Base-by-base conservation (phyloP, 371 early-diverging fungal genomes). In the Actinomortierella ambigua region DNA sequence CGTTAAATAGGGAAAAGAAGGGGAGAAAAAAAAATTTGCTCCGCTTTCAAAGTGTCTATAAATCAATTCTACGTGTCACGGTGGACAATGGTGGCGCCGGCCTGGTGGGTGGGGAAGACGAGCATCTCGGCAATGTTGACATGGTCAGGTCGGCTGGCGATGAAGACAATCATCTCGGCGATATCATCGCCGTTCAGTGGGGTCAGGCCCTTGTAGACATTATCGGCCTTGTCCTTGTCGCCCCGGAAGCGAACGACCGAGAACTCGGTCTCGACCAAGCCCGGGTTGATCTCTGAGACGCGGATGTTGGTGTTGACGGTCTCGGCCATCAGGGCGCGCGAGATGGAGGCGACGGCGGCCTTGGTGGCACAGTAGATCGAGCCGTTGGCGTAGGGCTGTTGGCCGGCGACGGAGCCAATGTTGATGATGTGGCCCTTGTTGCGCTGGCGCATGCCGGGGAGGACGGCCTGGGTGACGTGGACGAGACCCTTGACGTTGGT, bases 201-300 rank as follows among this genome's bases (percentile, higher is more conserved):
- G 18, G 58, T 84, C 59, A 79, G 88, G 76, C 97, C 95, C 57
- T 85, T 81, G 67, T 93, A 95, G 1, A 94, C 93, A 17, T 68
- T 79, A 51, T 88, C 90, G 5, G 95, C 95, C 76, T 83, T 89
- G 15, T 79, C 75, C 69, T 88, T 85, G 68, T 96, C 94, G 3
- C 96, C 96, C 27, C 79, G 59, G 78, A 91, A 95, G 22, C 97
- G 81, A 17, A 97, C 82, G 14, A 90, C 80, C 3, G 93, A 93
- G 83, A 96, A 97, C 70, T 97, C 96, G 4, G 96, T 97, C 76
- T 97, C 90, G 1, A 94, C 95, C 79, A 92, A 70, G 1, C 93
- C 93, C 44, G 93, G 92, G 28, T 82, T 82, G 27, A 93, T 89
- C 59, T 84, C 83, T 22, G 87, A 87, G 40, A 94, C 90, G 7